phyloP scores from a whole-genome alignment of 164 flowering plant species.

The Paratinospora sagittata region DNA sequence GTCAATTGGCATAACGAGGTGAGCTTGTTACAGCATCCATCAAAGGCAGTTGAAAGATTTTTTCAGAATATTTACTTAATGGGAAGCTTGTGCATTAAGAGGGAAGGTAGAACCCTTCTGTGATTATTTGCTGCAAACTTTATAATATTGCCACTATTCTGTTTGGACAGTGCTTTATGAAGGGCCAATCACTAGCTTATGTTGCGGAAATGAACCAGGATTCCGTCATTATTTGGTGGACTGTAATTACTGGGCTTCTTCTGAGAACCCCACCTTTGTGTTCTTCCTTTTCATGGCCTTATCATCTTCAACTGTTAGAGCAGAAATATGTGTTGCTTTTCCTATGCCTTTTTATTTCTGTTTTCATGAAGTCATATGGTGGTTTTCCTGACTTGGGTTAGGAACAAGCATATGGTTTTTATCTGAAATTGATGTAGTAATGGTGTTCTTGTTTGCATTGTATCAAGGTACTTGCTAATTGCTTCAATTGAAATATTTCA shows the following conservation, averaged over 20 bases:
- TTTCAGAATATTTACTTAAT: too few species aligned
- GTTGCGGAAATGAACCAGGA: neutral
- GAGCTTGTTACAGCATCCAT: neutral
- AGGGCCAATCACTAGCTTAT: neutral
- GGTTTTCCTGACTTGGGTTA: too few species aligned
- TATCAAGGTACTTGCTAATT: neutral
- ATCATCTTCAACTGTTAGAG: too few species aligned
- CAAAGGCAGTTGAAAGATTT: neutral
- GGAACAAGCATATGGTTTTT: too few species aligned
- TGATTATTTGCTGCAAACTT: neutral
- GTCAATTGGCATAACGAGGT: neutral
- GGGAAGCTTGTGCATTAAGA: neutral
- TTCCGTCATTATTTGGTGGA: neutral
- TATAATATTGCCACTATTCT: neutral
- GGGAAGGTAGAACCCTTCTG: neutral
- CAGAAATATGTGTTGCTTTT: too few species aligned
- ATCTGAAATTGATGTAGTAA: too few species aligned
- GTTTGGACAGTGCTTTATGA: neutral
- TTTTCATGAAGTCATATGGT: too few species aligned
- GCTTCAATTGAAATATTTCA: neutral
- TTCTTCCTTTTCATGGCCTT: neutral
- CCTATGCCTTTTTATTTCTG: too few species aligned
- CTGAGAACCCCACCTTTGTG: too few species aligned
- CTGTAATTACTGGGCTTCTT: neutral
- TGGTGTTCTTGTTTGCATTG: too few species aligned